Evolutionary conservation across 2,329 filamentous ascomycete genomes (phyloP), one percentile per base, ranked within the genome.

Genomic region (Epichloe hybrida): DNA sequence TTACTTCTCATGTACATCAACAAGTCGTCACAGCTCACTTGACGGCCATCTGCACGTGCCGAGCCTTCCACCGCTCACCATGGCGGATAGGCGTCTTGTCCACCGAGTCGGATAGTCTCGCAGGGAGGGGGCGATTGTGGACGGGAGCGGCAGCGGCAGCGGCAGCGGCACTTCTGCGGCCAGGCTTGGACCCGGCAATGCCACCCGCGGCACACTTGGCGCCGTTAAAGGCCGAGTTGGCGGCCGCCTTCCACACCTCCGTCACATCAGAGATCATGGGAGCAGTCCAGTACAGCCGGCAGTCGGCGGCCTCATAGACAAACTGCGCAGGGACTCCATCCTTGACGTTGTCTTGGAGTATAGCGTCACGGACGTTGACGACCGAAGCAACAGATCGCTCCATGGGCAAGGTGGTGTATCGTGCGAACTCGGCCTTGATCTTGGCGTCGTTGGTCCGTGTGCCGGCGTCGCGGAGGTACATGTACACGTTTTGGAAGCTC

Each of bases 251-350:
- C 74, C 74, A 77, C 20, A 72, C 61, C 39, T 69, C 69, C 9
- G 64, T 65, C 45, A 73, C 66, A 53, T 75, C 71, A 8, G 61
- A 66, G 45, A 73, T 56, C 70, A 76, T 77, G n/a, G 63, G 66
- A 36, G 66, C 64, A 3, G 73, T 76, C 64, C 72, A 76, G 61
- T 69, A 76, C 27, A 77, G 68, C 15, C 74, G 66, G 59, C 74
- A 77, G 57, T 76, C 73, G 1, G 69, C 64, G 23, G 70, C 62
- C 59, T 76, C 71, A 44, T 67, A 68, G 2, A 73, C 60, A 53
- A 70, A 77, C 54, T 77, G 74, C 15, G 74, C 64, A 3, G 74
- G 74, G 0, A 64, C 56, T 11, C 69, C 68, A 47, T 71, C 68
- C 9, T 64, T 57, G 46, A 69, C 50, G 54, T 70, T 62, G 7